Evolutionary conservation across 805 yeast species (phyloP), one percentile per base, ranked within the genome.

Genomic region (Wickerhamomyces ciferrii): DNA sequence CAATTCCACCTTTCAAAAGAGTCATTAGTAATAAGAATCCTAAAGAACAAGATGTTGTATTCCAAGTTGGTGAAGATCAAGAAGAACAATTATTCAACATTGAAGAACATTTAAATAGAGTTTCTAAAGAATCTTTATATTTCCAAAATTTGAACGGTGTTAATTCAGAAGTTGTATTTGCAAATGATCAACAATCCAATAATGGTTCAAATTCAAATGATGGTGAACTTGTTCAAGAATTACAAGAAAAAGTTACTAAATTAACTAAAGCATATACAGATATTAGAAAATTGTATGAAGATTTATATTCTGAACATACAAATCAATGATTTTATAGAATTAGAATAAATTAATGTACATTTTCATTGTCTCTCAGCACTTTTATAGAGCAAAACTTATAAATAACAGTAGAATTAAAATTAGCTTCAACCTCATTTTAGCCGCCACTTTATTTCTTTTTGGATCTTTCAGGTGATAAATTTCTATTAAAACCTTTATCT

Each of bases 1-100:
- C 76, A 21, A 70, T 85, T n/a, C 91, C 91, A 0, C 71, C 70
- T 8, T 71, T 86, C 50, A 86, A 84, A 61, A 75, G 92, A 61
- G 78, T 74, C 2, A 59, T 84, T 40, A 72, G 68, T 4, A 74
- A 73, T 32, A 58, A 63, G 49, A 65, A 64, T 48, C 54, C 69
- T 11, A 58, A 69, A 50, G 58, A 78, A 55, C 78, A 75, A 60
- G 72, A 72, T 60, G 54, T 79, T 44, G 51, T 64, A 51, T 58
- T 47, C 43, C 74, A 68, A 51, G 48, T 62, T 32, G 61, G 65
- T 19, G 34, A 37, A 4, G 54, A 49, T 20, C 44, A 48, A 21
- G 61, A 54, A 19, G 58, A 54, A 23, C 43, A 53, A 8, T 53
- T 62, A 5, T 63, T 62, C 25, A 71, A 76, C 46, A 69, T 82